These are phyloP conservation scores for Beta vulgaris DNA, from an alignment of 148 eudicot genomes.

Conservation along the genomic window DNA sequence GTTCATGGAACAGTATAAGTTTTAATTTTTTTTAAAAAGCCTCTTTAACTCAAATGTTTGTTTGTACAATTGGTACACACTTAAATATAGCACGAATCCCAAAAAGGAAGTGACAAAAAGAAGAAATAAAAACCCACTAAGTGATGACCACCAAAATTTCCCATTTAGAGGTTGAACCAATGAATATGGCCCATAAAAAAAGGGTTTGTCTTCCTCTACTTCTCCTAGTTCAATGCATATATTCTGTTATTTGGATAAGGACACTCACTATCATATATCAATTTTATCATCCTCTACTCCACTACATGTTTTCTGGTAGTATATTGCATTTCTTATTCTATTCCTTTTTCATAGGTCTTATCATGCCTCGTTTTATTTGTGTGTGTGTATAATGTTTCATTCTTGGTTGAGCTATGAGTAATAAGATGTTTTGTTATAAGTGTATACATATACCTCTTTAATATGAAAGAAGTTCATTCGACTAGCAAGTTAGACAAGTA, in stretches of 20 bases:
- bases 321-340: background rate
- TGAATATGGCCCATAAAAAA: conserved; percentile 12
- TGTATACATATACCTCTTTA: too few species aligned
- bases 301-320: conserved; percentile 9
- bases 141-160: background rate
- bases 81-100: background rate
- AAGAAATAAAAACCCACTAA: background rate
- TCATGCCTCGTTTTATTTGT: background rate
- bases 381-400: too few species aligned
- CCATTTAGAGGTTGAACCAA: conserved; percentile 5
- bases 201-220: background rate
- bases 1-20: background rate
- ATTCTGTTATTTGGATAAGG: conserved; percentile 27
- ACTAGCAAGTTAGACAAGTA: too few species aligned
- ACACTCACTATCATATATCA: conserved; percentile 31
- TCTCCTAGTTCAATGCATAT: conserved; percentile 13
- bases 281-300: background rate
- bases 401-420: background rate
- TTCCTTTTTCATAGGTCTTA: conserved; percentile 7
- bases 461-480: too few species aligned
- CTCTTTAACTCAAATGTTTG: too few species aligned
- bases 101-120: conserved; percentile 3
- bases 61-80: background rate
- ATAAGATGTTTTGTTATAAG: background rate
- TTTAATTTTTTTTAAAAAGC: too few species aligned